Evolutionary conservation across 2,329 filamentous ascomycete genomes (phyloP), one percentile per base, ranked within the genome.

Genomic region (Fusarium sp.): DNA sequence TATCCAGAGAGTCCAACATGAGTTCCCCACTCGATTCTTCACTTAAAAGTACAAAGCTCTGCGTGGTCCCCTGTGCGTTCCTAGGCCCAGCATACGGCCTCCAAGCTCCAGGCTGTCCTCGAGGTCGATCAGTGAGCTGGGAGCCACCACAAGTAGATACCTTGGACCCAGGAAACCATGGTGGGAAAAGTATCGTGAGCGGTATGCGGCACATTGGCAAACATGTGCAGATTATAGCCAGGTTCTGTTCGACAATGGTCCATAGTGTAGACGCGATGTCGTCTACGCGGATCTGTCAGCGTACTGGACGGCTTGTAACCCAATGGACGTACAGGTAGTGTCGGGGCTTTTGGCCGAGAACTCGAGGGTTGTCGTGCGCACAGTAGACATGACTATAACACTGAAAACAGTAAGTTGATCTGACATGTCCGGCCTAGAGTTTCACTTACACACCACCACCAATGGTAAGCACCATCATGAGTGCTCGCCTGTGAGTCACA

Each of bases 401-500:
- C 73, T 73, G 7, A 31, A 3, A 33, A 25, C 9, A 10, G 25
- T 62, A 29, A 50, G 57, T 41, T 14, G 9, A 21, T n/a, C 31
- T 53, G 6, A 23, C 21, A 33, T 33, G 7, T 25, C 23, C 23
- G 8, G 15, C 4, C 6, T 36, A 4, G 11, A 21, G 15, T 44
- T n/a, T 52, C 9, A 75, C 78, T 72, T 69, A 80, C 75, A 78
- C 75, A 5, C 76, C 61, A 37, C 79, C 79, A 29, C 79, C 79
- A 10, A 81, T 68, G 2, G 74, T 67, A 63, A 82, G 80, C 8
- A 81, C 72, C 27, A 74, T 54, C 53, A 78, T 77, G 31, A 82
- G 60, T 4, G 73, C 75, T 21, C 75, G 68, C 63, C 80, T 82
- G 39, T 78, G 75, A 10, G 69, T 67, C 6, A 67, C 60, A 4